These are phyloP conservation scores for Schrenkiella parvula DNA, from an alignment of 345 rosid genomes.

Conservation along the genomic window DNA sequence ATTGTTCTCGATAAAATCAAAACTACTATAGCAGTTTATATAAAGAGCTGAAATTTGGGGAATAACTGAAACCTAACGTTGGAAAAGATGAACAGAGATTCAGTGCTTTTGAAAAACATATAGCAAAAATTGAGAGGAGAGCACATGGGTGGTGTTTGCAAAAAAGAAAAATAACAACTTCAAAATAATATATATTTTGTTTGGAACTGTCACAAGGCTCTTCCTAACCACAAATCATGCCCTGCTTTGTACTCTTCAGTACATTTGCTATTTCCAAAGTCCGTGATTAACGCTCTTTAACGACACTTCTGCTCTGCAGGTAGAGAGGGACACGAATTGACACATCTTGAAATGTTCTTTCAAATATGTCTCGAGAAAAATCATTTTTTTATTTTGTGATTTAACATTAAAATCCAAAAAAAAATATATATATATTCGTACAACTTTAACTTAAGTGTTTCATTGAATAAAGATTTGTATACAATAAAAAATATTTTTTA, in stretches of 20 bases:
- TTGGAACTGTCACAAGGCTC: conserved; percentile 22
- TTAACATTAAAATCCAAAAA: background rate
- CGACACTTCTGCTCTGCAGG: conserved; percentile 3
- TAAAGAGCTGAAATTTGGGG: background rate
- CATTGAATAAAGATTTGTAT: background rate
- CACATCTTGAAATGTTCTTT: conserved; percentile 8
- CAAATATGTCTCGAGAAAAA: background rate
- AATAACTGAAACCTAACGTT: conserved; percentile 8
- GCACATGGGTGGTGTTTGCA: conserved; percentile 23
- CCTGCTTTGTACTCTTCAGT: conserved; percentile 25
- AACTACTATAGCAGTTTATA: background rate
- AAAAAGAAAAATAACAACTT: background rate
- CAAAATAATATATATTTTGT: background rate
- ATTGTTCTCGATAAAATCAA: background rate
- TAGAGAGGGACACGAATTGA: conserved; percentile 17
- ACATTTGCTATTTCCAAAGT: conserved; percentile 22
- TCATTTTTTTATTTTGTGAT: background rate
- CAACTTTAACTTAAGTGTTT: background rate
- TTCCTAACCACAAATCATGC: conserved; percentile 13
- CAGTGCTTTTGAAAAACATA: background rate
- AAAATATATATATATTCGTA: background rate
- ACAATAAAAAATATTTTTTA: background rate
- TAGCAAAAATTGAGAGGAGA: background rate
- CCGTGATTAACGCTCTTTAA: conserved; percentile 28
- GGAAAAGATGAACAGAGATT: conserved; percentile 12